Evolutionary conservation across 2,329 filamentous ascomycete species (phyloP).

Genomic region (Ascochyta lentis): DNA sequence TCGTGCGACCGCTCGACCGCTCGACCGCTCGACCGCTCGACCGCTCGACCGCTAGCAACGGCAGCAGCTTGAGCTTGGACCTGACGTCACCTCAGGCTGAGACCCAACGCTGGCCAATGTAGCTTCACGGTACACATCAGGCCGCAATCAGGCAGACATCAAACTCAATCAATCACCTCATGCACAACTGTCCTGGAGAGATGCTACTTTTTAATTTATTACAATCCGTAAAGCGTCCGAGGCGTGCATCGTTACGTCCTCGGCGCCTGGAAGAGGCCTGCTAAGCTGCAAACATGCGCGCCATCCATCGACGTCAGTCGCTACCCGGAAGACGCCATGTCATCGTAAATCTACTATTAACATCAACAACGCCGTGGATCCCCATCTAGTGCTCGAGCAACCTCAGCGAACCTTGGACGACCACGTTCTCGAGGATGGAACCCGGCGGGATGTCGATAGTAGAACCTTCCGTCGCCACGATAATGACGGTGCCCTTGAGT

Average conservation of each 20-base stretch:
- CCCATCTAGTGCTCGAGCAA: constrained; percentile 68
- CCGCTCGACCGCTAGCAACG: constrained; percentile 13
- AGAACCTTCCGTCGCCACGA: constrained; percentile 95
- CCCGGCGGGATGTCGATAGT: constrained; percentile 98
- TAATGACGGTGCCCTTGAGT: constrained; percentile 98
- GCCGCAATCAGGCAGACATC: constrained; percentile 23
- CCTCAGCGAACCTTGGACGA: constrained; percentile 94
- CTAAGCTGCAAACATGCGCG: constrained; percentile 37
- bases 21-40: constrained; percentile 21
- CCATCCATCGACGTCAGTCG: constrained; percentile 25
- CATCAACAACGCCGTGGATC: constrained; percentile 18
- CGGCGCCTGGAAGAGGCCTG: constrained; percentile 15
- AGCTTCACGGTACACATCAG: constrained; percentile 5
- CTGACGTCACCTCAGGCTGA: constrained; percentile 31
- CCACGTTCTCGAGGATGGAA: constrained; percentile 97
- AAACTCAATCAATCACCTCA: neutral
- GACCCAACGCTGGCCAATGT: no score
- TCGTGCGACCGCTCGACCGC: constrained; percentile 21
- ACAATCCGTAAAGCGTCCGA: constrained; percentile 30
- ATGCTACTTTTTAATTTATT: constrained; percentile 35
- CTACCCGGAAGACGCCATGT: constrained; percentile 29
- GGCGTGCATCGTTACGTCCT: constrained; percentile 26
- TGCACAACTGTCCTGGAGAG: constrained; percentile 4
- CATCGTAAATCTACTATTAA: constrained; percentile 36
- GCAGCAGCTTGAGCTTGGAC: constrained; percentile 15